phyloP scores from a whole-genome alignment of 1,284 basidiomycete species.

The Naganishia sp. region DNA sequence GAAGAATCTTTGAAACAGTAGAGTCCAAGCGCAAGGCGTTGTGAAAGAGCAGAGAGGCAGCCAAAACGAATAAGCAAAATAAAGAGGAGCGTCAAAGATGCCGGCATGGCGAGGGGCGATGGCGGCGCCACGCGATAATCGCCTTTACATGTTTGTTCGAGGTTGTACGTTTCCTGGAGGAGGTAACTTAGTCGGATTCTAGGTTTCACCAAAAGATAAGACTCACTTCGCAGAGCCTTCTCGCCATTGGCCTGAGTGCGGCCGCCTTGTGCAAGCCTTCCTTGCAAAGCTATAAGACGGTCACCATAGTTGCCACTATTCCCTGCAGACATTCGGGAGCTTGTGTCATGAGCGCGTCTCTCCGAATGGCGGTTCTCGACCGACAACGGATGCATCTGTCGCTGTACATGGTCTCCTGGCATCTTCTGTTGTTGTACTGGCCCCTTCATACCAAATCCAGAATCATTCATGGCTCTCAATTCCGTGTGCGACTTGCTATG shows the following conservation, averaged over 20 bases:
- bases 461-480: constrained; percentile 16
- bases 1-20: too few species aligned
- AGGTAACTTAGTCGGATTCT: neutral
- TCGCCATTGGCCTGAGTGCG: constrained; percentile 1
- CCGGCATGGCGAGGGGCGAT: neutral
- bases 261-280: neutral
- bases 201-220: too few species aligned
- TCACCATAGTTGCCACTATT: constrained; percentile 18
- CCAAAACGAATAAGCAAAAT: neutral
- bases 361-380: neutral
- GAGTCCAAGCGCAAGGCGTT: too few species aligned
- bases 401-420: neutral
- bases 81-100: too few species aligned
- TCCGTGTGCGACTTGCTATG: constrained; percentile 7
- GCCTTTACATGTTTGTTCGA: constrained; percentile 11
- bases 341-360: neutral
- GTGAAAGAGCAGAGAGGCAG: neutral
- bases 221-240: constrained; percentile 16
- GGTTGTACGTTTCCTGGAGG: constrained; percentile 8
- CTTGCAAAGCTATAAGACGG: constrained; percentile 23
- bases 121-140: neutral
- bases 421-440: neutral
- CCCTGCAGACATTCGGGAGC: neutral
- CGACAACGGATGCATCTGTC: neutral
- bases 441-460: constrained; percentile 23